Percentiles rank a stretch among this genome's conserved stretches.
These are phyloP conservation scores for Calonectria montana DNA, from an alignment of 2,329 filamentous ascomycete genomes.

Conservation along the genomic window DNA sequence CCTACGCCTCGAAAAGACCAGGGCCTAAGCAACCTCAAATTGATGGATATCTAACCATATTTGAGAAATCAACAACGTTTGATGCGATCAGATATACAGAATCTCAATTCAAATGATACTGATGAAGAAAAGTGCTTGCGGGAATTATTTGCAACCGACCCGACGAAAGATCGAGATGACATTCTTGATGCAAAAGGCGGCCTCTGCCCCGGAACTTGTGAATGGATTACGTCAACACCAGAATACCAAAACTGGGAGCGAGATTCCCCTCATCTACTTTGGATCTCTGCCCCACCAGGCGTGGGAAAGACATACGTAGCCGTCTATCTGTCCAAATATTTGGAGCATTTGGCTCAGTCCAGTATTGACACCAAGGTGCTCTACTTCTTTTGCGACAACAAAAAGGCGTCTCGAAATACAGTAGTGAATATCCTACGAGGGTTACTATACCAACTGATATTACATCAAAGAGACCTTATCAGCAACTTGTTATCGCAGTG, in stretches of 20 bases:
- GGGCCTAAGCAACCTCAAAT: too few relatives aligned
- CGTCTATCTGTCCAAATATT: constrained; percentile 18
- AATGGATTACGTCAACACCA: constrained; percentile 17
- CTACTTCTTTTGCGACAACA: constrained; percentile 31
- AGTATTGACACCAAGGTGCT: neutral
- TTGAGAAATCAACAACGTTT: neutral
- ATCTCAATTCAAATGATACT: neutral
- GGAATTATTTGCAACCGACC: constrained; percentile 19
- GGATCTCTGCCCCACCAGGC: constrained; percentile 25
- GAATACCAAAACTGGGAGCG: constrained; percentile 14
- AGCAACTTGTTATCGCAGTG: neutral
- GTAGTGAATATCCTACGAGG: constrained; percentile 13
- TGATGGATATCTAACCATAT: too few relatives aligned
- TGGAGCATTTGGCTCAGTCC: neutral
- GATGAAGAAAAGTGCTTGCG: constrained; percentile 4
- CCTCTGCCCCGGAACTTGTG: constrained; percentile 15
- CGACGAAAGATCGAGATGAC: constrained; percentile 4
- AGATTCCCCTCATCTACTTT: constrained; percentile 1
- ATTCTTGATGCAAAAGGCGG: constrained; percentile 22
- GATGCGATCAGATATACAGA: neutral
- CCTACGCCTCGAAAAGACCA: too few relatives aligned
- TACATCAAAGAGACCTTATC: rapidly evolving
- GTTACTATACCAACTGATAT: neutral
- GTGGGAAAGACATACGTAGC: constrained; percentile 28
- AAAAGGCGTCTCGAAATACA: constrained; percentile 12